Percentiles rank a stretch among this genome's conserved stretches.
Evolutionary conservation across 2,329 filamentous ascomycete genomes (phyloP).

Genomic region (Magnaporthiopsis rhizophila): DNA sequence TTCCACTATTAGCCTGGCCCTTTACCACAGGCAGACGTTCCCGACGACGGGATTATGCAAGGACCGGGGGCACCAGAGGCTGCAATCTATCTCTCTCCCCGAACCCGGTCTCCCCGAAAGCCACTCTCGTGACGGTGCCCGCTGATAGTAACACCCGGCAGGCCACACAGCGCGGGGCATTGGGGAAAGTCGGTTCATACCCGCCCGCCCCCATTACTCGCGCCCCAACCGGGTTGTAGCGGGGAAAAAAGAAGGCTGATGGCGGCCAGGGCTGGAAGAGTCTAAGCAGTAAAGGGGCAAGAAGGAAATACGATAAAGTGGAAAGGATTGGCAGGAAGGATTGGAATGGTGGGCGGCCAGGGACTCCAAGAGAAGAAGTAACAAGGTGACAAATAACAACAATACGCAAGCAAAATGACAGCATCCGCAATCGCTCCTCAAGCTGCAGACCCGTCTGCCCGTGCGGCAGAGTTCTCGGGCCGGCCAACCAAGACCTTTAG

Average conservation of each 20-base stretch:
- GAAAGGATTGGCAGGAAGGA: too few species aligned
- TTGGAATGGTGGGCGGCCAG: too few species aligned
- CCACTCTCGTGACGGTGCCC: background rate
- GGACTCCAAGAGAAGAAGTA: too few species aligned
- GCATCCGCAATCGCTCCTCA: background rate
- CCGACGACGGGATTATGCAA: too few species aligned
- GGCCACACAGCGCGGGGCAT: background rate
- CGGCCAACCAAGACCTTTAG: constrained; percentile 15
- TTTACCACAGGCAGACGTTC: background rate
- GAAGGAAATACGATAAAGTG: too few species aligned
- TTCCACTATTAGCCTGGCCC: too few species aligned
- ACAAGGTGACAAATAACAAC: too few species aligned
- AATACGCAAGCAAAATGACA: background rate
- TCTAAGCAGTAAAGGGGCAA: background rate
- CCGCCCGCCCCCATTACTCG: background rate
- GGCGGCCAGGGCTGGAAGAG: background rate
- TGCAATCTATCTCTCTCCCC: background rate
- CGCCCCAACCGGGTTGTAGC: background rate
- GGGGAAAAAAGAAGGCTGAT: background rate
- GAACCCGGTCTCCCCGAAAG: background rate
- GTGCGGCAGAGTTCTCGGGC: background rate
- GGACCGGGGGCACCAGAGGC: background rate
- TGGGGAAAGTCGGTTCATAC: background rate
- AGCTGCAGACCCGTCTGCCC: background rate
- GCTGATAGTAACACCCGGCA: background rate